Base-by-base conservation (phyloP, 2,329 filamentous ascomycete genomes). In the Atkinsonella hypoxylon region DNA sequence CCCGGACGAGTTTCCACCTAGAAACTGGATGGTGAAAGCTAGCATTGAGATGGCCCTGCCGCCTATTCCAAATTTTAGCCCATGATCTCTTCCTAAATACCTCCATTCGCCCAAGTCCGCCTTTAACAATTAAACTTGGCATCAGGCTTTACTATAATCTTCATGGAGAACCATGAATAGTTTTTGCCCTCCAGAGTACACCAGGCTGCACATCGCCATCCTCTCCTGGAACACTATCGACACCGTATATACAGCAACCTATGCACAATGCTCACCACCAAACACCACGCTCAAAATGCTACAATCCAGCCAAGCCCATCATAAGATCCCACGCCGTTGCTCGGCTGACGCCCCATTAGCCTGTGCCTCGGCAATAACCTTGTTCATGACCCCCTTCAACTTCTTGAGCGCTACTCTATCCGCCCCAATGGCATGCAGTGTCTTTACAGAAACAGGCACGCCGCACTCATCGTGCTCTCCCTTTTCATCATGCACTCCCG, bases 401-500 rank as follows among this genome's bases (percentile, higher is more conserved):
- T 58, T 51, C 43, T 57, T 54, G 53, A 65, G 45, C 41, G 56
- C 43, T 3, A 58, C 59, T 52, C 56, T 58, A 36, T 59, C 58
- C 9, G 53, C 51, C 2, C 56, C 57, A 42, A 68, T 45, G 12
- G 61, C 54, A 8, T 55, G 55, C 30, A 69, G 47, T 0, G 58
- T 58, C 41, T 58, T 59, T 18, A 59, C 55, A 4, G 56, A 51
- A 3, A 65, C 55, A 10, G 64, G 63, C 31, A 57, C 55, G 4
- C 62, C 65, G 41, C 64, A 67, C 40, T 66, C 59, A 31, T 64
- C 59, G 36, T 57, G 49, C 42, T 56, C 53, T 2, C 50, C 52
- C 42, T 57, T 51, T 44, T 57, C 55, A 6, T 55, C 34, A 13
- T 15, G 45, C 6, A 38, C 43, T 17, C 31, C 42, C 17, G 54